phyloP scores from a whole-genome alignment of 192 early-diverging fungal genomes.

The Tieghemiomyces parasiticus region DNA sequence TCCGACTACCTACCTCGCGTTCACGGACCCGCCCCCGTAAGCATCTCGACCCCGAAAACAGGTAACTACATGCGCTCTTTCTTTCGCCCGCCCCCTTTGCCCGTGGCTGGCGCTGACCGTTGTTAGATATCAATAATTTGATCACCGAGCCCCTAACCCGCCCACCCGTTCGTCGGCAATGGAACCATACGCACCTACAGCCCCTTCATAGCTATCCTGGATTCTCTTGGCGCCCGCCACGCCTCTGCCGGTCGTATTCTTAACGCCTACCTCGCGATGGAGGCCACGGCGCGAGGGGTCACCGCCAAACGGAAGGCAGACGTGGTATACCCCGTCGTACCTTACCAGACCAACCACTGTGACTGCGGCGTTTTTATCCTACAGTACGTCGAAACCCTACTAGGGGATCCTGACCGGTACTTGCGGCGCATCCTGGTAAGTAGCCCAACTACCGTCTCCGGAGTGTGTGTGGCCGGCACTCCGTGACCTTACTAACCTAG shows the following conservation, averaged over 20 bases:
- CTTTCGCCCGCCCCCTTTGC: neutral
- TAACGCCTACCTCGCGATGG: constrained; percentile 29
- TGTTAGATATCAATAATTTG: neutral
- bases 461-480: neutral
- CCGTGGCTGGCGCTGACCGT: neutral
- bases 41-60: neutral
- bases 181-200: constrained; percentile 13
- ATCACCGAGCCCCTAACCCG: neutral
- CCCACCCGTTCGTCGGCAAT: neutral
- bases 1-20: neutral
- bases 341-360: constrained; percentile 58
- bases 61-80: neutral
- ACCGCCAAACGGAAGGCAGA: constrained; percentile 30
- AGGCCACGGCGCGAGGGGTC: constrained; percentile 32
- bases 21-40: neutral
- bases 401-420: constrained; percentile 27
- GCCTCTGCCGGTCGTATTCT: constrained; percentile 21
- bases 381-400: constrained; percentile 59
- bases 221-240: constrained; percentile 40
- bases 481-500: neutral
- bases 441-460: neutral
- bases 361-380: constrained; percentile 86
- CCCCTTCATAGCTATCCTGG: constrained; percentile 41
- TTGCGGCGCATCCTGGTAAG: constrained; percentile 29
- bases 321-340: constrained; percentile 18